phyloP scores from a whole-genome alignment of 306 rosid species.

The Echinosophora koreensis region DNA sequence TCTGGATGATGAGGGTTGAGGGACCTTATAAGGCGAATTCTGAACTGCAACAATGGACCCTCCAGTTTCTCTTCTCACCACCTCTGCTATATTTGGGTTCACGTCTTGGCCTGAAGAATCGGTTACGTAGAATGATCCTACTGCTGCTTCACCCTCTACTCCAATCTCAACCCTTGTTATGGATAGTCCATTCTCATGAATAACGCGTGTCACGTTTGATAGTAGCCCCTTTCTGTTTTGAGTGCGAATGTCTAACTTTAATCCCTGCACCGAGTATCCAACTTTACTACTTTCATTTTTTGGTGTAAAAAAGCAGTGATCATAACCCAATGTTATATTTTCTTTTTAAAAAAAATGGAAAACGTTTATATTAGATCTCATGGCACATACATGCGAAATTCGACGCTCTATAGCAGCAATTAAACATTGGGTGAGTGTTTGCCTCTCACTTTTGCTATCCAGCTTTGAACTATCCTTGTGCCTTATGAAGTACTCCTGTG shows the following conservation, averaged over 20 bases:
- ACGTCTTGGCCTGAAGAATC: slow-evolving; percentile 60
- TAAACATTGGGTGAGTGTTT: slow-evolving; percentile 57
- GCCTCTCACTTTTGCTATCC: slow-evolving; percentile 60
- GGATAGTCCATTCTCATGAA: slow-evolving; percentile 68
- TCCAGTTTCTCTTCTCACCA: slow-evolving; percentile 57
- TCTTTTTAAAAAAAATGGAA: neutral
- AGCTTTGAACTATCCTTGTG: slow-evolving; percentile 50
- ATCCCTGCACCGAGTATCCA: slow-evolving; percentile 48
- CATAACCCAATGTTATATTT: neutral
- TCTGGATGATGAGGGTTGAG: slow-evolving; percentile 31
- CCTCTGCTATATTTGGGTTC: slow-evolving; percentile 52
- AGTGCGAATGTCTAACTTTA: slow-evolving; percentile 59
- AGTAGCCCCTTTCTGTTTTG: slow-evolving; percentile 59
- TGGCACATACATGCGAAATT: slow-evolving; percentile 57
- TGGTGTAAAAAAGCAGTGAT: neutral
- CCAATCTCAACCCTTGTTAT: slow-evolving; percentile 55
- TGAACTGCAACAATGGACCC: slow-evolving; percentile 54
- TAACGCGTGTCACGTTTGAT: slow-evolving; percentile 61
- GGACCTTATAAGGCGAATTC: slow-evolving; percentile 44
- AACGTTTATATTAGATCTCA: neutral
- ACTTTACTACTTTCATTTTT: neutral
- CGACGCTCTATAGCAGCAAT: slow-evolving; percentile 78
- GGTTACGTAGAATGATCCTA: slow-evolving; percentile 63
- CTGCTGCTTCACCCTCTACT: slow-evolving; percentile 55
- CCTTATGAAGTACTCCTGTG: slow-evolving; percentile 73